Base-by-base conservation (phyloP, 1,284 basidiomycete genomes). In the Ceratobasidium sp. region DNA sequence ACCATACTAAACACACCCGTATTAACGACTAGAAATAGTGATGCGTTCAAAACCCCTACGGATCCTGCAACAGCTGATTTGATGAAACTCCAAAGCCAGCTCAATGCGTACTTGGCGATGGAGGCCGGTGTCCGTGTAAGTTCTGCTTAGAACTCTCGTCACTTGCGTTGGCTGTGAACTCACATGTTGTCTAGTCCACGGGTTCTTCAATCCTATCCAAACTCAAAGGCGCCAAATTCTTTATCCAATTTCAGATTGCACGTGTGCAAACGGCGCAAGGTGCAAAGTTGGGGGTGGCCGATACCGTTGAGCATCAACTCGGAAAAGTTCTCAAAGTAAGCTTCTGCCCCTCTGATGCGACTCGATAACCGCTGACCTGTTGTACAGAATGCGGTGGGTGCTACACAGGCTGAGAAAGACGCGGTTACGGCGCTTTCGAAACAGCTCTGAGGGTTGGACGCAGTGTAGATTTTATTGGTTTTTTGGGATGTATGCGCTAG, bases 141-240 rank as follows among this genome's bases (percentile, higher is more conserved):
- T 52, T 20, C 54, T n/a, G 4, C 15, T 23, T 48, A 48, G 46
- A 13, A 10, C 1, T 48, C 46, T 48, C 7, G 46, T 48, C 28
- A 40, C 44, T 28, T 48, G 12, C 46, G 17, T 17, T 48, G 23
- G 12, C 33, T 33, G 33, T 33, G 33, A 33, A 33, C 33, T 57
- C 28, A 66, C 46, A 23, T 54, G 10, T 26, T 68, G n/a, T 9
- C 7, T 33, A 48, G 50, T 77, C 77, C 61, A 78, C 77, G 13
- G 77, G 77, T 13, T 1, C 66, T 7, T 62, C 28, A 42, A 50
- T 78, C 42, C 75, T 81, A 23, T 61, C 54, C 3, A 64, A 67
- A 42, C 66, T 81, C 23, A 81, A 81, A 64, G 70, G 77, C 28
- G 67, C 77, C 71, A 81, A 81, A 61, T 81, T 81, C 79, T 81